Evolutionary conservation across 306 rosid species (phyloP).

Genomic region (Dalbergia oliveri): DNA sequence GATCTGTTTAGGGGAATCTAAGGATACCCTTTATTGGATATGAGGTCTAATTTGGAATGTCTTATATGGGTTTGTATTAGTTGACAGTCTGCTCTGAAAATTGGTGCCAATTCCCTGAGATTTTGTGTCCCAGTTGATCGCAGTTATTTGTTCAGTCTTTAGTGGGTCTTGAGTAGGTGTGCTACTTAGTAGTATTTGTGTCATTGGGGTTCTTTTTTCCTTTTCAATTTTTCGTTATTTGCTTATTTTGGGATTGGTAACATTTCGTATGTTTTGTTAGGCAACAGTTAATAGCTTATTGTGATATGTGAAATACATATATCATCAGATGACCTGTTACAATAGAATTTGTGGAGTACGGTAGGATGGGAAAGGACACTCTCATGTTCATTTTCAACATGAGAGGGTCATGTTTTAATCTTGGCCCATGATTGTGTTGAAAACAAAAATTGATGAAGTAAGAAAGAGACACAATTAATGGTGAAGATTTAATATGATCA

Average conservation of each 20-base stretch:
- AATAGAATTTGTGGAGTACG: not conserved
- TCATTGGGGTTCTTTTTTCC: not conserved
- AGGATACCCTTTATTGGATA: not conserved
- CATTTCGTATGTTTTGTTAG: constrained; percentile 8
- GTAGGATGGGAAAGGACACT: too few relatives aligned
- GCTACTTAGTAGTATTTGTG: not conserved
- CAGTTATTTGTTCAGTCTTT: not conserved
- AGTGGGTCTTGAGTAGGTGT: not conserved
- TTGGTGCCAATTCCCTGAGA: not conserved
- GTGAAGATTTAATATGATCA: too few relatives aligned
- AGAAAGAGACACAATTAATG: too few relatives aligned
- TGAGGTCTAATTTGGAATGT: not conserved
- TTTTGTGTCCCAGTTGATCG: not conserved
- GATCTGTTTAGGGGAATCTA: not conserved
- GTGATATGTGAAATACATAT: constrained; percentile 16
- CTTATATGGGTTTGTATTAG: not conserved
- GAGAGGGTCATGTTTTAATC: too few relatives aligned
- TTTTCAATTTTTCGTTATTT: not conserved
- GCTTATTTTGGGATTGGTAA: not conserved
- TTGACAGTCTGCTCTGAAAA: constrained; percentile 1
- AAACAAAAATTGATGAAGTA: too few relatives aligned
- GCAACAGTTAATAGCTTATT: not conserved
- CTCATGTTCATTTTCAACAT: too few relatives aligned
- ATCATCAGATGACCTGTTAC: not conserved
- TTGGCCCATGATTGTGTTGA: too few relatives aligned